Evolutionary conservation across 805 yeast genomes (phyloP), one percentile per base, ranked within the genome.

Genomic region (Metschnikowia lunata): DNA sequence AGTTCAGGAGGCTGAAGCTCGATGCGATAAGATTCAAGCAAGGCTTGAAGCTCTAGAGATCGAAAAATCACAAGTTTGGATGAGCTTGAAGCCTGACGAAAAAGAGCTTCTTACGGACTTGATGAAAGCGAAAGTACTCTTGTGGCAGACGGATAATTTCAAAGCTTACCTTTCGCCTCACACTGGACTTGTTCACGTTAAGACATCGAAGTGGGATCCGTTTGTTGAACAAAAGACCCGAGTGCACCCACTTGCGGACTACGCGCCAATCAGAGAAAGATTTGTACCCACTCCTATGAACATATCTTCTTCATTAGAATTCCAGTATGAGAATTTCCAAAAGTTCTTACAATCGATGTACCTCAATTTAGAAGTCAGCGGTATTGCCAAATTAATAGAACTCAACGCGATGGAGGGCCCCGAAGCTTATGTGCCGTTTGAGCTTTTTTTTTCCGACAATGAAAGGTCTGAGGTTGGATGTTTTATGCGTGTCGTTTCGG

Each of bases 101-200:
- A 26, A 26, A 15, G 12, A 6, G 12, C 39, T 39, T 23, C 33
- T 39, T 9, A 13, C 34, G 4, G 46, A 43, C 26, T 43, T 43
- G 40, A 39, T 33, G 8, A 43, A 39, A n/a, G 46, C 46, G n/a
- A 26, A 40, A n/a, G 31, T 39, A n/a, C 14, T 43, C 18, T 23
- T 39, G 6, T 43, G 42, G 42, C 46, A 43, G 30, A 26, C 38
- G 14, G 37, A 43, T 6, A 26, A 26, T n/a, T 7, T 39, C 9
- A 6, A 7, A 11, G 10, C 32, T 1, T 31, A 28, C 28, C 18
- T 31, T 8, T 35, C 30, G 7, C 39, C 42, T 2, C 26, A 43
- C 29, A 34, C 46, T 7, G 46, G 46, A 1, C 42, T 43, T 29
- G 26, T 43, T 9, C 46, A 43, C 11, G 42, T 38, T 27, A 38